These are phyloP conservation scores for Arachnopeziza araneosa DNA, from an alignment of 2,329 filamentous ascomycete genomes.

Conservation along the genomic window DNA sequence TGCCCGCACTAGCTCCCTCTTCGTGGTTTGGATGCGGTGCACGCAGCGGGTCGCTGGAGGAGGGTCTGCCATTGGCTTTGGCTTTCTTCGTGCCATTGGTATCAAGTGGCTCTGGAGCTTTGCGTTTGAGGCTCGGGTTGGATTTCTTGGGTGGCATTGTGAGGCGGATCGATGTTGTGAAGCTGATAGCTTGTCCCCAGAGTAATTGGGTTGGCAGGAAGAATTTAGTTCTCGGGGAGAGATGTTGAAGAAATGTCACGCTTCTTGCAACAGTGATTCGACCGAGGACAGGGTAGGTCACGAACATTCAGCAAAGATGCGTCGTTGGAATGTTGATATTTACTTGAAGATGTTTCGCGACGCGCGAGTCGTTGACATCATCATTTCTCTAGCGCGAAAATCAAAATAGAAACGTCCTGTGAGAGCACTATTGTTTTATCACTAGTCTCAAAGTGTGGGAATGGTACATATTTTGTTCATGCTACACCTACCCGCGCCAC, in stretches of 20 bases:
- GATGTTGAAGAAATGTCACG: neutral
- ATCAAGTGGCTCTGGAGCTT: slow-evolving; percentile 15
- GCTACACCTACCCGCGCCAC: neutral
- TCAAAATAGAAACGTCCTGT: neutral
- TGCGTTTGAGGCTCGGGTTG: slow-evolving; percentile 20
- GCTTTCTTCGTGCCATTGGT: slow-evolving; percentile 15
- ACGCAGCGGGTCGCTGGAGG: slow-evolving; percentile 17
- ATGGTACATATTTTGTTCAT: neutral
- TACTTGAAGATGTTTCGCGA: neutral
- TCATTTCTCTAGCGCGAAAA: neutral
- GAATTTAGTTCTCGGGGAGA: neutral
- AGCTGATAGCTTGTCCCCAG: neutral
- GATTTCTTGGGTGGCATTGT: slow-evolving; percentile 22
- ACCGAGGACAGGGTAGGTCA: neutral
- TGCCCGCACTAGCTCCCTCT: slow-evolving; percentile 47
- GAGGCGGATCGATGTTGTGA: slow-evolving; percentile 4
- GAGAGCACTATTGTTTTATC: neutral
- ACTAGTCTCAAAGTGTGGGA: neutral
- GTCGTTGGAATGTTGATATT: neutral
- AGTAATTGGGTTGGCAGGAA: neutral
- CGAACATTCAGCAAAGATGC: neutral
- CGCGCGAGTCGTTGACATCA: neutral
- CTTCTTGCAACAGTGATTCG: neutral
- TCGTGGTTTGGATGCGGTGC: slow-evolving; percentile 29
- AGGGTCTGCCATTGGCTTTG: slow-evolving; percentile 13